phyloP scores from a whole-genome alignment of 352 stramenopile species.

The Pythium brassicae region DNA sequence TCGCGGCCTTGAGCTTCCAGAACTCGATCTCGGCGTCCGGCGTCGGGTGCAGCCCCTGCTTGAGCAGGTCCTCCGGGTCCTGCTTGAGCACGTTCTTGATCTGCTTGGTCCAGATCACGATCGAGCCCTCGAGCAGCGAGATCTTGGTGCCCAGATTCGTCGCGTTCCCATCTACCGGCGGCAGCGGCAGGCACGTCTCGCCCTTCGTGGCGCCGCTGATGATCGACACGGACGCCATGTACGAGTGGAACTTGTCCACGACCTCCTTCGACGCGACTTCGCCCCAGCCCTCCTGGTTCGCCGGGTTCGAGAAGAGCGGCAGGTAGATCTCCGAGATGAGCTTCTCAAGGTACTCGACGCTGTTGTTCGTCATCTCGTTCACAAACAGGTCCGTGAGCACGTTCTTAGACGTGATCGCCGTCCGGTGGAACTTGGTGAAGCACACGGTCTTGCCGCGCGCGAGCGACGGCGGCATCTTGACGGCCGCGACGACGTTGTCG shows the following conservation, averaged over 20 bases:
- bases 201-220: constrained; percentile 96
- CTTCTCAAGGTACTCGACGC: constrained; percentile 94
- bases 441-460: constrained; percentile 88
- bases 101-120: constrained; percentile 99
- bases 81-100: constrained; percentile 99
- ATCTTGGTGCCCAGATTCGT: constrained; percentile 90
- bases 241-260: constrained; percentile 96
- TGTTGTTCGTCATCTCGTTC: constrained; percentile 84
- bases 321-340: constrained; percentile 94
- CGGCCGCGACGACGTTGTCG: constrained; percentile 77
- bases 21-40: constrained; percentile 97
- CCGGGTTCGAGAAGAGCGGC: constrained; percentile 93
- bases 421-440: constrained; percentile 90
- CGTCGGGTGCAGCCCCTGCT: constrained; percentile 95
- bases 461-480: constrained; percentile 86
- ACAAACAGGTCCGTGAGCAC: constrained; percentile 85
- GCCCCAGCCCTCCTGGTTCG: constrained; percentile 95
- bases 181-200: constrained; percentile 95
- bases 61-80: constrained; percentile 95
- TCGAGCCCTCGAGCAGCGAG: constrained; percentile 95
- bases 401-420: constrained; percentile 73
- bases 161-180: constrained; percentile 84
- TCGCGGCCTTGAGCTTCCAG: constrained; percentile 96
- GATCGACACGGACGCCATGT: constrained; percentile 95
- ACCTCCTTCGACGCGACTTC: constrained; percentile 96